Conservation (phyloP, 805 yeast genomes). For the Candida stauntonica region DNA sequence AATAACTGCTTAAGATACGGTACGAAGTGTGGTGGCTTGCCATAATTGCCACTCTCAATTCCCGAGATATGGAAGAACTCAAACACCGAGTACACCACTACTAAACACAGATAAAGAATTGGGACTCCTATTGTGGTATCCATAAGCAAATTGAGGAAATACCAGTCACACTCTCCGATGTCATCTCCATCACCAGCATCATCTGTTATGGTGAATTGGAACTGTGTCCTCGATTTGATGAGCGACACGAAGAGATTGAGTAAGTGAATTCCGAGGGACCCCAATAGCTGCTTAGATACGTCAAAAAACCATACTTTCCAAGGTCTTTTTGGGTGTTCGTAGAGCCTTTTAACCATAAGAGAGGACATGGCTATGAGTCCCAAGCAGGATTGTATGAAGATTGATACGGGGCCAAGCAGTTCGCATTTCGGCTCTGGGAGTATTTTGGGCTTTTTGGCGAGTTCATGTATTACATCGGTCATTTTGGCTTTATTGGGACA, state of each 20-base stretch:
- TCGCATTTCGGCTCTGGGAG: conserved; percentile 40
- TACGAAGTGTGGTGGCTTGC: conserved; percentile 55
- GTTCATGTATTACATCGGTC: conserved; percentile 34
- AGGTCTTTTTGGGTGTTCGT: conserved; percentile 82
- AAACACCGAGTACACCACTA: conserved; percentile 43
- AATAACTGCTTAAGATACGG: conserved; percentile 69
- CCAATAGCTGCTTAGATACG: conserved; percentile 84
- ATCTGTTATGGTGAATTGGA: neutral
- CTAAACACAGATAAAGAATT: conserved; percentile 57
- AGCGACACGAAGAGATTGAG: conserved; percentile 72
- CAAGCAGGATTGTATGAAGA: conserved; percentile 68
- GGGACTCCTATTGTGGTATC: conserved; percentile 96
- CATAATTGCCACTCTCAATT: conserved; percentile 49
- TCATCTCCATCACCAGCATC: conserved; percentile 31
- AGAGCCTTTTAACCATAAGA: conserved; percentile 66
- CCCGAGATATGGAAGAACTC: conserved; percentile 31
- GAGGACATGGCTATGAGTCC: conserved; percentile 76
- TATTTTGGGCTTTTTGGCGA: conserved; percentile 30
- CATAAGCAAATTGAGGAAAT: conserved; percentile 78
- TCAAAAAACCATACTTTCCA: conserved; percentile 89
- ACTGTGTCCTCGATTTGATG: conserved; percentile 34
- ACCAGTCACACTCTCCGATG: conserved; percentile 89
- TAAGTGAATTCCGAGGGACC: conserved; percentile 80
- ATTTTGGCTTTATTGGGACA: neutral
- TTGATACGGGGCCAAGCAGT: conserved; percentile 81